phyloP scores from a whole-genome alignment of 2,329 filamentous ascomycete species.

The Emmonsia crescens region DNA sequence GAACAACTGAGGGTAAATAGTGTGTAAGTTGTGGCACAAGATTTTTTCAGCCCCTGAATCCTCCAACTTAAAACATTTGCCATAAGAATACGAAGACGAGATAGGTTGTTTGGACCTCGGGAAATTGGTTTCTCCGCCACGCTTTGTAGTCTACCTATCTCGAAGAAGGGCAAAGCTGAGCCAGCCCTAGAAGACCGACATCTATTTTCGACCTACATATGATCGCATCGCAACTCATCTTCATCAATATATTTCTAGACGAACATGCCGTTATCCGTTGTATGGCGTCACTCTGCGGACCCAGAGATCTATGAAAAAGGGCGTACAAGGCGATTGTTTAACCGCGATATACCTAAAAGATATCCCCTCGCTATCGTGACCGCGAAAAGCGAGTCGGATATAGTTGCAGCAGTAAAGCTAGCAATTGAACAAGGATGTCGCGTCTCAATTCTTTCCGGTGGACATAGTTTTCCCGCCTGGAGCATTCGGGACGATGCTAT shows the following conservation, averaged over 20 bases:
- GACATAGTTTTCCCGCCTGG: background rate
- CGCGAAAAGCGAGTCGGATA: background rate
- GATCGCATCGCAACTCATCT: background rate
- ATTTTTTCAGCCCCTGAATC: background rate
- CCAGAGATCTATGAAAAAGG: background rate
- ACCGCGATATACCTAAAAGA: background rate
- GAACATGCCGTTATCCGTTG: background rate
- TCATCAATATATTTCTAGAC: background rate
- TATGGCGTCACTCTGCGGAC: background rate
- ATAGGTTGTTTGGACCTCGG: too few species aligned
- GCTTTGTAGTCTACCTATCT: too few species aligned
- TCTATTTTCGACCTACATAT: too few species aligned
- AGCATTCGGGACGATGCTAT: slow-evolving; percentile 1
- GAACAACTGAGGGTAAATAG: too few species aligned
- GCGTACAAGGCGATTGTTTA: background rate
- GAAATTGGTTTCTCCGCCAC: too few species aligned
- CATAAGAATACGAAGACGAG: too few species aligned
- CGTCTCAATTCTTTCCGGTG: background rate
- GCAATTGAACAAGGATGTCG: background rate
- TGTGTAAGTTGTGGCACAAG: too few species aligned
- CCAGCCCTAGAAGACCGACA: too few species aligned
- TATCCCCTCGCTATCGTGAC: background rate
- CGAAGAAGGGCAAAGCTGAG: too few species aligned
- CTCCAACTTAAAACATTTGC: too few species aligned
- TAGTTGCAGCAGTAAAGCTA: background rate